Base-by-base conservation (phyloP, 2,329 filamentous ascomycete genomes). In the Colletotrichum shisoi region DNA sequence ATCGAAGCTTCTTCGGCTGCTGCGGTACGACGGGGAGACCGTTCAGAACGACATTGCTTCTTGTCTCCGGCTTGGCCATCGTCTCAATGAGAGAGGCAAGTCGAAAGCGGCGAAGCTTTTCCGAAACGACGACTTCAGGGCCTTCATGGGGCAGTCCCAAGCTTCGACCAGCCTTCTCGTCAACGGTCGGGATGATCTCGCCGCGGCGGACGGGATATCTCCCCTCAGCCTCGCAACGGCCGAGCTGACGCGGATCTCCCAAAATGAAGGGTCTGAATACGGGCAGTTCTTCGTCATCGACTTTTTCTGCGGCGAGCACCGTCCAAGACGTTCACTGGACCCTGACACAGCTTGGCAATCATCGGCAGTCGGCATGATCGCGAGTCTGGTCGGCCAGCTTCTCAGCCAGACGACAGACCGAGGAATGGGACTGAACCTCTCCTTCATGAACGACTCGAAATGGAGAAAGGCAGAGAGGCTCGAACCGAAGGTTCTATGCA, bases 181-280 rank as follows among this genome's bases (percentile, higher is more conserved):
- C 27, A 62, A 62, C 39, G 40, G 60, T 4, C 15, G 31, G 12
- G 60, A 56, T 37, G 63, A 69, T 21, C n/a, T 52, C 9, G 52
- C 60, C 15, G 21, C 19, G 1, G 21, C 51, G 17, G 58, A 69
- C 4, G 69, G 60, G 1, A 12, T 59, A 1, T 68, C 67, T 8
- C 31, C 31, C 2, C 24, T 62, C 2, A 64, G 67, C 34, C 37
- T 69, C 2, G 57, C 68, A n/a, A 27, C 49, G 11, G 62, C 67
- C 6, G 54, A 60, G 39, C 9, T 68, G 11, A 48, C 37, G 61
- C 21, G 27, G 1, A n/a, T 44, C 11, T 46, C 44, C 15, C 1
- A 15, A n/a, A 42, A 17, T 11, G 34, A 37, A 52, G 52, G 34
- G 1, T 11, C 19, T 8, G 31, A 12, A 1, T 27, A 9, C 0